Percentiles rank a stretch among this genome's conserved stretches.
Evolutionary conservation across 108 stramenopile genomes (phyloP).

Genomic region (Bacterosira constricta): DNA sequence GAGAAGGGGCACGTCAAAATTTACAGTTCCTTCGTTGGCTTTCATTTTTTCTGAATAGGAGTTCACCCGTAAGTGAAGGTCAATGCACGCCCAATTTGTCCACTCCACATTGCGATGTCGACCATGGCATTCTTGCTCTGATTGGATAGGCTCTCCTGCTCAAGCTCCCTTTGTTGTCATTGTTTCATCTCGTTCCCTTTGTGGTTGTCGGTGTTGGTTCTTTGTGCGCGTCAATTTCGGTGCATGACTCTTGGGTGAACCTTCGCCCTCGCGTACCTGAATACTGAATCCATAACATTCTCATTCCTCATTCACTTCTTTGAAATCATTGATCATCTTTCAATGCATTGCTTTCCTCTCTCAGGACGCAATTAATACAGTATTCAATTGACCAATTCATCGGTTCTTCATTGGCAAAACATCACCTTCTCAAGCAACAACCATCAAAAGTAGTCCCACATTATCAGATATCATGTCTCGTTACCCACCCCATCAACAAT

Average conservation of each 20-base stretch:
- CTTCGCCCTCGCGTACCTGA: slow-evolving; percentile 19
- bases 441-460: background rate
- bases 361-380: too few relatives aligned
- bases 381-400: too few relatives aligned
- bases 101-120: background rate
- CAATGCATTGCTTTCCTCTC: too few relatives aligned
- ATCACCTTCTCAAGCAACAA: background rate
- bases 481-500: slow-evolving; percentile 8
- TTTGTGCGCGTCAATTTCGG: slow-evolving; percentile 22
- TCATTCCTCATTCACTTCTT: too few relatives aligned
- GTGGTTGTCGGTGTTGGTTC: background rate
- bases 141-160: background rate
- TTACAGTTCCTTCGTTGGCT: slow-evolving; percentile 1
- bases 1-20: too few relatives aligned
- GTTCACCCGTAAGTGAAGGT: background rate
- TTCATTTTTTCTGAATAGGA: background rate
- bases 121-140: background rate
- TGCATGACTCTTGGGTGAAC: slow-evolving; percentile 54
- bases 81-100: background rate
- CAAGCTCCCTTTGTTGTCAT: background rate
- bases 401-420: too few relatives aligned
- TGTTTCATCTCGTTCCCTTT: background rate
- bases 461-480: background rate
- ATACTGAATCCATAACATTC: too few relatives aligned
- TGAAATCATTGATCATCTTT: too few relatives aligned